Evolutionary conservation across 1,284 basidiomycete species (phyloP), one percentile per base, ranked within the genome.

Genomic region (Naganishia liquefaciens): DNA sequence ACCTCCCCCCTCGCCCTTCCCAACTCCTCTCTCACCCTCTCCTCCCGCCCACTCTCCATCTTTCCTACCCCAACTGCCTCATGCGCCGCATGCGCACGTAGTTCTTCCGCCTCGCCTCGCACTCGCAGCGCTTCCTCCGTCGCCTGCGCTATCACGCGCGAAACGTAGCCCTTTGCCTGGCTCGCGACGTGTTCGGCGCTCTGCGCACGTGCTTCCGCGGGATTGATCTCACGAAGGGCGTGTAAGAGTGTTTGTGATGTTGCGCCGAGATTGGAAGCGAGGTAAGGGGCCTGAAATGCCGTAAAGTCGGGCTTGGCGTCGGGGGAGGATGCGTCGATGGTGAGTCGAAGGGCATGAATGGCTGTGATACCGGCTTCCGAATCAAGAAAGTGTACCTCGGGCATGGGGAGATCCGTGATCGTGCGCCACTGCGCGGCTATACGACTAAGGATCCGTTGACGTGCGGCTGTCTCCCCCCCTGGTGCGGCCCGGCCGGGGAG

Each of bases 1-100:
- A 91, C 81, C n/a, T 82, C 80, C 54, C 76, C 79, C 63, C 80
- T 77, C 1, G 85, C 82, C 30, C 77, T 74, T 19, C 77, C 75
- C 54, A 90, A 68, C 0, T 86, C 85, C 39, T 80, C 76, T 23
- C 72, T 63, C 9, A 80, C 33, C 72, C 11, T 77, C 76, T 7
- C 88, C 82, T 52, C 82, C 81, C 62, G 84, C 81, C 3, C 76
- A 74, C 2, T 76, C 76, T 42, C 72, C 19, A 68, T 44, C 51
- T 74, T 69, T 33, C 68, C 68, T 5, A 74, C 74, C 49, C 71
- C 70, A n/a, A 47, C 65, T 2, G 71, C 69, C 10, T 70, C 73
- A 21, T 69, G 62, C 47, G 54, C 17, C 25, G 74, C 69, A 42
- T 52, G 28, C 63, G 63, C 46, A 11, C 66, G 63, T 5, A 72